Evolutionary conservation across 495 filamentous ascomycete species (phyloP).

Genomic region (Penicillium antarcticum): DNA sequence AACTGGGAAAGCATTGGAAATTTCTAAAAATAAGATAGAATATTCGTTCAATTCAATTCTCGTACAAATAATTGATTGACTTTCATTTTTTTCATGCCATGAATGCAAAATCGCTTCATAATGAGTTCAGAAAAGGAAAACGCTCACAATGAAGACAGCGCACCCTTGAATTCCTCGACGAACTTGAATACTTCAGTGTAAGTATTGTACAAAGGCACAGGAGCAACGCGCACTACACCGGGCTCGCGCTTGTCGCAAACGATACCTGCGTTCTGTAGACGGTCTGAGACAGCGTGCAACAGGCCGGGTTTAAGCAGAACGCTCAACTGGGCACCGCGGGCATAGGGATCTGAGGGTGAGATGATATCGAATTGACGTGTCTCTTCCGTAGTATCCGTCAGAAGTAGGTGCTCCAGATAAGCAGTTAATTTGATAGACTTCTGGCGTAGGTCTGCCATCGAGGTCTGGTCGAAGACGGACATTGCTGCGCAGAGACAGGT

Average conservation of each 20-base stretch:
- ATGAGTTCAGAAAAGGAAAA: background rate
- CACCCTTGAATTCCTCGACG: constrained; percentile 48
- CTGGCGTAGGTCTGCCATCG: constrained; percentile 62
- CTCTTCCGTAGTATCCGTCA: constrained; percentile 41
- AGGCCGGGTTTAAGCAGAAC: constrained; percentile 64
- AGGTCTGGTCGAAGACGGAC: constrained; percentile 72
- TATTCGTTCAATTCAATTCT: background rate
- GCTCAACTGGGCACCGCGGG: constrained; percentile 87
- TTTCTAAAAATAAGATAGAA: constrained; percentile 17
- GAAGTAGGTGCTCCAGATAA: constrained; percentile 72
- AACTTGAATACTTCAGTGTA: constrained; percentile 78
- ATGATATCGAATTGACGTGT: constrained; percentile 56
- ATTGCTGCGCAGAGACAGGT: constrained; percentile 69
- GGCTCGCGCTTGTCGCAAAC: constrained; percentile 88
- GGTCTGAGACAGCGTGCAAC: constrained; percentile 65
- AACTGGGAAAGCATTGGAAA: constrained; percentile 40
- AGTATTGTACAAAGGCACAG: constrained; percentile 83
- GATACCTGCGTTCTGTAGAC: constrained; percentile 64
- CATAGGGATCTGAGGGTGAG: constrained; percentile 66
- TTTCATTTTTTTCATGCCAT: background rate
- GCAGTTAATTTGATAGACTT: constrained; percentile 75
- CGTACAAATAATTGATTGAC: background rate
- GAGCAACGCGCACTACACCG: constrained; percentile 93
- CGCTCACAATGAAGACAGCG: constrained; percentile 16
- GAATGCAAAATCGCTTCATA: background rate